Percentiles rank a stretch among this genome's conserved stretches.
phyloP scores from a whole-genome alignment of 2,329 filamentous ascomycete genomes.

The Paracamarosporium sp. region DNA sequence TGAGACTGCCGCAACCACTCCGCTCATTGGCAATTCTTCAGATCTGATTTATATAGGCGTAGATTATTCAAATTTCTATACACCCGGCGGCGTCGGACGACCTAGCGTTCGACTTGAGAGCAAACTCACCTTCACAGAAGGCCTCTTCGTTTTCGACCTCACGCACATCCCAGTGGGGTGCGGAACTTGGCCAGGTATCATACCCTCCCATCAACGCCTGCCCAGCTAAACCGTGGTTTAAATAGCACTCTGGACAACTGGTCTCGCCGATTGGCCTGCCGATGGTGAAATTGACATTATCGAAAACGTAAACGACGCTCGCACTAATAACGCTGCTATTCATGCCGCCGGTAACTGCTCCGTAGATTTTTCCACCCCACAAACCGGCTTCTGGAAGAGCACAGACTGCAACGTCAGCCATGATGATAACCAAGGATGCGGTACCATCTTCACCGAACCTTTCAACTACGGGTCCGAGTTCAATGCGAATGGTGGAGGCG shows the following conservation, averaged over 20 bases:
- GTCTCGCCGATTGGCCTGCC: constrained; percentile 42
- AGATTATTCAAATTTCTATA: constrained; percentile 41
- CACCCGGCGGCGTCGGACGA: constrained; percentile 35
- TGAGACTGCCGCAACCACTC: constrained; percentile 34
- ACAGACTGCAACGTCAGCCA: constrained; percentile 53
- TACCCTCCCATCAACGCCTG: background rate
- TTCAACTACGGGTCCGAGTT: constrained; percentile 34
- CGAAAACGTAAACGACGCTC: constrained; percentile 49
- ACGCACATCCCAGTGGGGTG: constrained; percentile 56
- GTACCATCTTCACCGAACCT: constrained; percentile 20
- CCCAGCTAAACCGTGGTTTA: background rate
- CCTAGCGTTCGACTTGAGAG: constrained; percentile 53
- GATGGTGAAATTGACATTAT: constrained; percentile 50
- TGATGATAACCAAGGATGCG: constrained; percentile 32
- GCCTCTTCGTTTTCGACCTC: constrained; percentile 54
- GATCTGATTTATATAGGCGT: constrained; percentile 50
- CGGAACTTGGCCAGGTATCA: constrained; percentile 54
- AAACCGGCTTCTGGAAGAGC: constrained; percentile 55
- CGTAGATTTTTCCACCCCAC: constrained; percentile 36
- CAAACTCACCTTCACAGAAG: constrained; percentile 51
- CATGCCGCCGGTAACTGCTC: constrained; percentile 50
- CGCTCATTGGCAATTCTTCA: constrained; percentile 38
- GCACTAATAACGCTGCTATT: constrained; percentile 48
- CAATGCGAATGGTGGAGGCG: constrained; percentile 41
- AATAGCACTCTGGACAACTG: constrained; percentile 29